phyloP scores from a whole-genome alignment of 2,329 filamentous ascomycete genomes.

The Neospermospora avenae region DNA sequence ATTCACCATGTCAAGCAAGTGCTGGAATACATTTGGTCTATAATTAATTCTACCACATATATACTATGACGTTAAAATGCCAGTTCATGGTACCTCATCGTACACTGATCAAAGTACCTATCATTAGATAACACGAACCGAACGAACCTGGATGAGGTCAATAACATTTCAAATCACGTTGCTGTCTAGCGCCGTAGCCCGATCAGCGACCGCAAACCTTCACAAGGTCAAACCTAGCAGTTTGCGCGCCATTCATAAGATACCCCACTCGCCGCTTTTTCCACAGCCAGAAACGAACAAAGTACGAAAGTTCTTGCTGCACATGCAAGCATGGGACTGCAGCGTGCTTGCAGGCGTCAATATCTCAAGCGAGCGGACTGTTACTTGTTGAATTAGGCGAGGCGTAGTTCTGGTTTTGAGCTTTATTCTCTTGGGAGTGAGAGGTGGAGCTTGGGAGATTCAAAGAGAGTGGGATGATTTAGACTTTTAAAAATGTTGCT shows the following conservation, averaged over 20 bases:
- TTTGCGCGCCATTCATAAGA: neutral
- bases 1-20: too few relatives aligned
- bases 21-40: too few relatives aligned
- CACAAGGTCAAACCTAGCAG: neutral
- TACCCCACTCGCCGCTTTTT: neutral
- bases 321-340: neutral
- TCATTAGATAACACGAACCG: neutral
- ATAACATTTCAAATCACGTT: neutral
- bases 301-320: neutral
- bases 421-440: neutral
- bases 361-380: neutral
- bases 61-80: too few relatives aligned
- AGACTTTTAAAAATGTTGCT: too few relatives aligned
- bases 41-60: too few relatives aligned
- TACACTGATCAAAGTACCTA: too few relatives aligned
- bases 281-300: neutral
- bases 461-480: neutral
- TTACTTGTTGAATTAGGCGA: neutral
- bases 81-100: too few relatives aligned
- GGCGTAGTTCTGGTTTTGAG: neutral
- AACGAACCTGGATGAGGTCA: neutral
- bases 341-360: neutral
- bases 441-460: neutral
- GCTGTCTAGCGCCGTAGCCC: neutral
- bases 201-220: neutral